phyloP scores from a whole-genome alignment of 2,329 filamentous ascomycete genomes.

The Cladophialophora bantiana region DNA sequence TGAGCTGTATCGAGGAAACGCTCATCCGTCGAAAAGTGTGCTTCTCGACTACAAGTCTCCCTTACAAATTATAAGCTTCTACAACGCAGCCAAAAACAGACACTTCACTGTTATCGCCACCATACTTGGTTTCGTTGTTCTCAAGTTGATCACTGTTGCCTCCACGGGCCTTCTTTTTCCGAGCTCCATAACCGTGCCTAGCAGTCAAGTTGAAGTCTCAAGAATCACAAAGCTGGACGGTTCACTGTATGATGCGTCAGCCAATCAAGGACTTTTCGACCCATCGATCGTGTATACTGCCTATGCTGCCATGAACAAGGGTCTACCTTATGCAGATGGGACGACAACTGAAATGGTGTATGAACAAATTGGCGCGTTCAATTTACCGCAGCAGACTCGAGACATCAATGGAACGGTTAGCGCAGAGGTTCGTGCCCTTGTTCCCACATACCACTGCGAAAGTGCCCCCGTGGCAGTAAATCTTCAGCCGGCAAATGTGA shows the following conservation, averaged over 20 bases:
- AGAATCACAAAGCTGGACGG: constrained; percentile 25
- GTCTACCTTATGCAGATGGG: constrained; percentile 21
- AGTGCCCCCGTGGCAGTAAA: constrained; percentile 23
- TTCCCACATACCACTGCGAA: constrained; percentile 32
- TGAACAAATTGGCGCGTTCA: constrained; percentile 17
- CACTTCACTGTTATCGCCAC: constrained; percentile 41
- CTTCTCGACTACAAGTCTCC: constrained; percentile 46
- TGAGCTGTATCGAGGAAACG: constrained; percentile 36
- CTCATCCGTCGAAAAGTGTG: constrained; percentile 36
- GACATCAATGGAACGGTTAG: background rate
- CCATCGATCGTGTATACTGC: constrained; percentile 33
- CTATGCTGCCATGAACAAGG: constrained; percentile 23
- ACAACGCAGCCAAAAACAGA: constrained; percentile 38
- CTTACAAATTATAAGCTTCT: constrained; percentile 40
- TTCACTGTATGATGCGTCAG: constrained; percentile 21
- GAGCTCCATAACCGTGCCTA: constrained; percentile 25
- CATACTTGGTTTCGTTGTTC: constrained; percentile 41
- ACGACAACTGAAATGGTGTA: constrained; percentile 19
- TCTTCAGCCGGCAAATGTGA: constrained; percentile 21
- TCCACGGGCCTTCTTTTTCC: constrained; percentile 44
- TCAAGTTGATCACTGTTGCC: constrained; percentile 40
- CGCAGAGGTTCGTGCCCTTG: constrained; percentile 24
- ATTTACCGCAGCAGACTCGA: background rate
- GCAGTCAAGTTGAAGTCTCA: background rate
- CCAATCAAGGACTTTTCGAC: constrained; percentile 17